Base-by-base conservation (phyloP, 2,329 filamentous ascomycete species). In the Metarhizium rileyi region DNA sequence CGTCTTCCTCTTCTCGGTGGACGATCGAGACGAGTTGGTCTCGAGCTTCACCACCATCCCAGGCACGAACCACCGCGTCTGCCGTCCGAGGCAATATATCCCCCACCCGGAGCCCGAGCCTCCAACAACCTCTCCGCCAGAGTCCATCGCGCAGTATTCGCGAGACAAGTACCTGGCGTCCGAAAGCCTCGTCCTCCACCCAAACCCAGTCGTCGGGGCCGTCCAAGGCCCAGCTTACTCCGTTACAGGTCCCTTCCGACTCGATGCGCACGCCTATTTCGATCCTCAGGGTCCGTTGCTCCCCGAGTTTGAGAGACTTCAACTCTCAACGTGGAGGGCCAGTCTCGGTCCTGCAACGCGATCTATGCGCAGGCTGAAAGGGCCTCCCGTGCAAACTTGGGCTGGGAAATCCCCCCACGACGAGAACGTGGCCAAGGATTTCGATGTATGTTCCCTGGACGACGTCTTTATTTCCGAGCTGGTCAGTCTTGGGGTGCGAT, bases 171-270 rank as follows among this genome's bases (percentile, higher is more conserved):
- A 60, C 23, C 53, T 83, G 1, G 55, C 61, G 1, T 61, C 60
- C 4, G 57, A 63, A 0, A 68, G 74, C 50, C 63, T 83, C 0
- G 52, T 59, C 1, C 52, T 73, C 0, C 66, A 71, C 47, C 60
- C 63, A 0, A 70, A 78, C 54, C 73, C 66, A 2, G 68, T 69
- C 5, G 62, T 82, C 26, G 80, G 80, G 26, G 76, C 70, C 5
- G 69, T 81, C 2, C 74, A 84, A 56, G 81, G 80, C 1, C 71
- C 73, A 0, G 62, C 64, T 3, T 84, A 84, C 56, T 52, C 63
- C 1, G 55, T 62, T 2, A 71, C 74, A 0, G 65, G 65, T 1
- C 61, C 80, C 2, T 81, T 71, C 56, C 64, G 72, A 4, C 57
- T 52, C 5, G 73, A 80, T 5, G 70, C 70, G 1, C 80, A 83